Base-by-base conservation (phyloP, 306 rosid species). In the Quercus dentata region DNA sequence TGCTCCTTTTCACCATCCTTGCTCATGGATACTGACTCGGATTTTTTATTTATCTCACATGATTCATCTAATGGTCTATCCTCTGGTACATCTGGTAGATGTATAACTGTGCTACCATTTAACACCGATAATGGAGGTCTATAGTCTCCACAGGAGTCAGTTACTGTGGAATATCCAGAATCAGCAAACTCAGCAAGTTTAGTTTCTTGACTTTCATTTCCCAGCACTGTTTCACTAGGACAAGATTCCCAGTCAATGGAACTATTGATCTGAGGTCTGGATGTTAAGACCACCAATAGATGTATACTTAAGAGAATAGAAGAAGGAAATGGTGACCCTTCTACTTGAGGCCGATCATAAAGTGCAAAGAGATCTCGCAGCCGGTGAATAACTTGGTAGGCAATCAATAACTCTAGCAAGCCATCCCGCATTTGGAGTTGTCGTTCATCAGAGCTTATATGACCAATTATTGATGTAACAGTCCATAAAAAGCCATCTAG, bases 291-390 rank as follows among this genome's bases (percentile, higher is more conserved):
- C 74, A 89, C 94, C 96, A 95, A 83, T 59, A 92, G 91, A 54
- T 85, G 85, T 84, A 92, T 86, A 83, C 99, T 90, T 78, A 87
- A 88, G 82, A 91, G 91, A 86, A 95, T 90, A 35, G 97, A 88
- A 73, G 92, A 84, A 74, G 98, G 99, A 86, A 92, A 92, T 38
- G 97, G 88, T 19, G 88, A 92, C 75, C 97, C 98, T 86, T 95
- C 99, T 90, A 91, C 97, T 86, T 95, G 99, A 56, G 99, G 99
- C 86, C 99, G 88, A 80, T 95, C 97, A 83, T 95, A 94, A 76
- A 95, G 99, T 56, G 99, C 98, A 90, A 95, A 95, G 78, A 95
- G 96, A 85, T 95, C 99, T 77, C 98, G 88, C 70, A 95, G 74
- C 80, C 99, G 84, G 58, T 95, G 99, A 87, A 95, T 87, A 84